phyloP scores from a whole-genome alignment of 768 basidiomycete genomes.

The Boletus vermiculosoides region DNA sequence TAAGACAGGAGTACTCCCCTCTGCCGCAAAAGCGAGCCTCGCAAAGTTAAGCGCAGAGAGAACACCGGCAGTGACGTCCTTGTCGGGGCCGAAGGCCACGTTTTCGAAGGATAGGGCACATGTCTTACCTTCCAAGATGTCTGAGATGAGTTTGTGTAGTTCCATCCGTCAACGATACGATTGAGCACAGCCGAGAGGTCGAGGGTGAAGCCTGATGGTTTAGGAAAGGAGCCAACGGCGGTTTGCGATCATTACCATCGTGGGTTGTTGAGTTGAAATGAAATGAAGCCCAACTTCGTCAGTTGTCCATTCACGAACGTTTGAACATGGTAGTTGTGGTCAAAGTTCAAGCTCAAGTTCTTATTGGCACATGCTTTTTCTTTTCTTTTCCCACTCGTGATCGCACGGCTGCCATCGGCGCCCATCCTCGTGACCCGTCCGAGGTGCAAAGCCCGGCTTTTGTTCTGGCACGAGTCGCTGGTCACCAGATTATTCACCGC shows the following conservation, averaged over 20 bases:
- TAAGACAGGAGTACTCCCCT: not conserved
- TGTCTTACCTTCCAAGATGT: conserved; percentile 26
- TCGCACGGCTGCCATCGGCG: not conserved
- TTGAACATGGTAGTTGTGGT: not conserved
- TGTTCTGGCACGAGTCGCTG: too few relatives aligned
- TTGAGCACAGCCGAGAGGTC: not conserved
- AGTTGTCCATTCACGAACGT: not conserved
- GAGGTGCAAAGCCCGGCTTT: not conserved
- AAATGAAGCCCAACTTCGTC: not conserved
- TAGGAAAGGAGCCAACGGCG: conserved; percentile 4
- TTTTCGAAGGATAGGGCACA: conserved; percentile 43
- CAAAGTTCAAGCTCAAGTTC: not conserved
- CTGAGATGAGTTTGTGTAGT: conserved; percentile 7
- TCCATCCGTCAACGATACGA: conserved; percentile 10
- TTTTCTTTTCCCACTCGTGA: not conserved
- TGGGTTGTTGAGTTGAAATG: not conserved
- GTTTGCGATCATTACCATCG: not conserved
- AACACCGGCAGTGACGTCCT: conserved; percentile 43
- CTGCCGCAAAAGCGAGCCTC: conserved; percentile 40
- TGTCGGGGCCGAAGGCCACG: conserved; percentile 37
- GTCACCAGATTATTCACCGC: not conserved
- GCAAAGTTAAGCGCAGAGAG: conserved; percentile 61
- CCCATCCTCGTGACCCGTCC: not conserved
- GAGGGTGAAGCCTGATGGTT: not conserved
- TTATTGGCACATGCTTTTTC: not conserved